These are phyloP conservation scores for Tylopilus cervinicoccineus DNA, from an alignment of 768 basidiomycete species.

Conservation along the genomic window DNA sequence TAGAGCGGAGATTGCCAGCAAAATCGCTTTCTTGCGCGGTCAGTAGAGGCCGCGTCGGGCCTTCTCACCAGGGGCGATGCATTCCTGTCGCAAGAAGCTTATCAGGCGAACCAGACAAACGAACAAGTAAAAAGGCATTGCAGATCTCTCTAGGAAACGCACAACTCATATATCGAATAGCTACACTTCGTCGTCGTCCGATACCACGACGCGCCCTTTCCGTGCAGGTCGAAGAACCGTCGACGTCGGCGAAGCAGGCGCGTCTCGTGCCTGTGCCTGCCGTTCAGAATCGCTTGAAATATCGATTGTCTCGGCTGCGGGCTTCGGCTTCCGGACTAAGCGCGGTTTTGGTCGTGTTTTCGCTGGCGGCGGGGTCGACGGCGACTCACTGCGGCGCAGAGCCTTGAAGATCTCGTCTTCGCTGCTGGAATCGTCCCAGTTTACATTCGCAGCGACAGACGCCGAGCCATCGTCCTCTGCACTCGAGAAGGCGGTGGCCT, in stretches of 20 bases:
- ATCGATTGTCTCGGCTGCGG: conserved; percentile 9
- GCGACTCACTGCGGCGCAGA: conserved; percentile 25
- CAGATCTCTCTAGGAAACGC: conserved; percentile 6
- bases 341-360: conserved; percentile 36
- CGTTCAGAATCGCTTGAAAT: conserved; percentile 24
- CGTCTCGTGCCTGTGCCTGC: background rate
- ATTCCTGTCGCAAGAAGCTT: conserved; percentile 6
- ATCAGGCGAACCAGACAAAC: conserved; percentile 4
- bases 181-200: conserved; percentile 39
- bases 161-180: conserved; percentile 9
- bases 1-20: background rate
- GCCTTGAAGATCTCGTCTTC: conserved; percentile 24
- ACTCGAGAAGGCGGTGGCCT: conserved; percentile 45
- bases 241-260: background rate
- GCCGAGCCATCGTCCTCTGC: conserved; percentile 22
- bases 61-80: too few relatives aligned
- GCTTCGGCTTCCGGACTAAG: conserved; percentile 35
- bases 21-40: background rate
- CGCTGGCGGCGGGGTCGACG: conserved; percentile 14
- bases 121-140: background rate
- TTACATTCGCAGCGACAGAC: conserved; percentile 12
- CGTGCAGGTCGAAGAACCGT: conserved; percentile 14
- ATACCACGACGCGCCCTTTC: conserved; percentile 33
- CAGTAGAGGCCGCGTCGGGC: background rate
- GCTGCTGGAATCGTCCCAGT: conserved; percentile 19